Conservation (phyloP, 1,139 yeast species). For the Magnusiomyces starmeri region DNA sequence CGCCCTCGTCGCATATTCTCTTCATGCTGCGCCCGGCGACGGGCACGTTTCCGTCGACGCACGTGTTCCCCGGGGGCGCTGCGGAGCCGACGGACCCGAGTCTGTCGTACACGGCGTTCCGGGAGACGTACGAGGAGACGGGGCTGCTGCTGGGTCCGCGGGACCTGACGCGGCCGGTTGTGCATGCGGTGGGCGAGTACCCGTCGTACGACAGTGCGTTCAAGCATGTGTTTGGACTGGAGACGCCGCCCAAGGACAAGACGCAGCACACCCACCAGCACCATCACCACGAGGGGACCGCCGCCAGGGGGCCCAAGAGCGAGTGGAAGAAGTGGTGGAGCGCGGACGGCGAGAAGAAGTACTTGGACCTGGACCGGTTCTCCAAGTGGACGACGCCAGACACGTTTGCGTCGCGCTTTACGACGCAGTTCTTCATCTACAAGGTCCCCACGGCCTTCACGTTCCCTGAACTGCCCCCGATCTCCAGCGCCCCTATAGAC, state of each 20-base stretch:
- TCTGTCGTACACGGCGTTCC: constrained; percentile 28
- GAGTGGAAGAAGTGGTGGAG: background rate
- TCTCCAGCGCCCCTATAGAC: constrained; percentile 1
- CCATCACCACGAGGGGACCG: constrained; percentile 30
- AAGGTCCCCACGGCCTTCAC: constrained; percentile 19
- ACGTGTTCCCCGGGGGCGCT: constrained; percentile 34
- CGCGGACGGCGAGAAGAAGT: constrained; percentile 4
- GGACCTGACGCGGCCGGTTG: constrained; percentile 12
- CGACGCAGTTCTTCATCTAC: constrained; percentile 29
- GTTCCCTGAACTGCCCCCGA: constrained; percentile 11
- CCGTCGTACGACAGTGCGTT: constrained; percentile 19
- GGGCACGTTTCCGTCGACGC: constrained; percentile 29
- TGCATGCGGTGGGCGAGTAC: constrained; percentile 16
- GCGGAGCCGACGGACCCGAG: constrained; percentile 26
- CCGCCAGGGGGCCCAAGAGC: constrained; percentile 19
- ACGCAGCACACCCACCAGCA: constrained; percentile 8
- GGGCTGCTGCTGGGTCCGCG: constrained; percentile 25
- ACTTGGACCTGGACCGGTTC: constrained; percentile 14
- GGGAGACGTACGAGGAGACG: constrained; percentile 34
- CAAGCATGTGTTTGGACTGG: constrained; percentile 5
- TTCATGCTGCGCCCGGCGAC: constrained; percentile 29
- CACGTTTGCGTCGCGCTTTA: constrained; percentile 21
- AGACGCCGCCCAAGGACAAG: constrained; percentile 1
- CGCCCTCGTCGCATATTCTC: constrained; percentile 26
- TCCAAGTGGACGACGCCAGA: constrained; percentile 31